These are phyloP conservation scores for Choiromyces venosus DNA, from an alignment of 495 filamentous ascomycete genomes.

Conservation along the genomic window DNA sequence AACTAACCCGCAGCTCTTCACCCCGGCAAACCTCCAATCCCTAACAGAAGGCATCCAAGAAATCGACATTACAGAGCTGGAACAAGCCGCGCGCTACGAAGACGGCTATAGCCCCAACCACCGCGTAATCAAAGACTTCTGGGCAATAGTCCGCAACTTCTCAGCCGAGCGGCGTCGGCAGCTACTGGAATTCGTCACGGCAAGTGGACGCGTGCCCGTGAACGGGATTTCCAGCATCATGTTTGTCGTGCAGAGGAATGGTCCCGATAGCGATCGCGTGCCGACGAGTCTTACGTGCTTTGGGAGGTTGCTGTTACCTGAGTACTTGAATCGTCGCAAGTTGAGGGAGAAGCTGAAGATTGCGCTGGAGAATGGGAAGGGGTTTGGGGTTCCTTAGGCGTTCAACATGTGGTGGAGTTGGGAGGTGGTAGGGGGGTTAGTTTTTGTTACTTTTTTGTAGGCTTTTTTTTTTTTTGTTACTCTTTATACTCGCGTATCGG, in stretches of 20 bases:
- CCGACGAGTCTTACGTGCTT: constrained; percentile 88
- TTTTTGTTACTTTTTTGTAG: not conserved
- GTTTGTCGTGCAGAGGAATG: constrained; percentile 78
- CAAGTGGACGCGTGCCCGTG: constrained; percentile 82
- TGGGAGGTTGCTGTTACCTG: constrained; percentile 74
- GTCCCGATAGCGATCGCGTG: constrained; percentile 54
- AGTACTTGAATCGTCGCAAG: constrained; percentile 65
- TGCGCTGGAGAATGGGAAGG: constrained; percentile 83
- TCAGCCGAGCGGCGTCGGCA: constrained; percentile 61
- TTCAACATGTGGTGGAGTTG: no score
- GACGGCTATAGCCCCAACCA: constrained; percentile 66
- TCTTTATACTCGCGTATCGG: not conserved
- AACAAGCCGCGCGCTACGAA: constrained; percentile 65
- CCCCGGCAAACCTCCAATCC: constrained; percentile 61
- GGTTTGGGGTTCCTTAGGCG: constrained; percentile 69
- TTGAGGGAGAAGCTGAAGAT: constrained; percentile 67
- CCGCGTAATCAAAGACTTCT: constrained; percentile 69
- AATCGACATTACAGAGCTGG: constrained; percentile 67
- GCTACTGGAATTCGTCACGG: constrained; percentile 90
- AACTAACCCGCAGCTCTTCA: constrained; percentile 52
- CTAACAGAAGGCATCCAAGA: constrained; percentile 73
- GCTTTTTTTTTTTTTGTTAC: not conserved
- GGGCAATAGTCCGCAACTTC: constrained; percentile 66
- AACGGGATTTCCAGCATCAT: constrained; percentile 70
- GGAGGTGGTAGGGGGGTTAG: no score